Conservation (phyloP, 2,329 filamentous ascomycete genomes). For the Orbilia oligospora region DNA sequence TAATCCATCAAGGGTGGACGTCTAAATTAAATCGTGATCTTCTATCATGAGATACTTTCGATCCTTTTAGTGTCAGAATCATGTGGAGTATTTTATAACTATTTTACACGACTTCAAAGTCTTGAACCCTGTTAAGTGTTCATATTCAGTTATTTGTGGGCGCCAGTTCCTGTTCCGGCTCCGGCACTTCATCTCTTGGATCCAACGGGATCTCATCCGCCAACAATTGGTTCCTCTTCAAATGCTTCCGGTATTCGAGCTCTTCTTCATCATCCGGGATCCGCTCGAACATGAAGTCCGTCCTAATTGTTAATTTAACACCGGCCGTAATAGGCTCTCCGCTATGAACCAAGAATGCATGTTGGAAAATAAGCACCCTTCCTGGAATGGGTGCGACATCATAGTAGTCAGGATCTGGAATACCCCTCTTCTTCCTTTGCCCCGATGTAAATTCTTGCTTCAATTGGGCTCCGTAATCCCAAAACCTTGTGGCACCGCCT, state of each 20-base stretch:
- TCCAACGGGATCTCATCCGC: conserved; percentile 55
- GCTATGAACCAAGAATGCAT: conserved; percentile 59
- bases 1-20: too few relatives aligned
- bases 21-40: too few relatives aligned
- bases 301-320: conserved; percentile 59
- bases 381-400: conserved; percentile 61
- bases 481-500: conserved; percentile 61
- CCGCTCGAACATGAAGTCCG: conserved; percentile 60
- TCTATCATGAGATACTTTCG: too few relatives aligned
- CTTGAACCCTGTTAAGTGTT: too few relatives aligned
- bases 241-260: conserved; percentile 53
- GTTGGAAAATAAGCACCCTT: conserved; percentile 61
- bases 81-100: too few relatives aligned
- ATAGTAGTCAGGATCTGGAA: conserved; percentile 32
- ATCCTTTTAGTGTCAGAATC: too few relatives aligned
- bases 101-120: too few relatives aligned
- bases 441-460: conserved; percentile 17
- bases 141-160: background rate
- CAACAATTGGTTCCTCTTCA: conserved; percentile 51
- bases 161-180: background rate
- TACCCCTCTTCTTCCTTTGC: conserved; percentile 35
- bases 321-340: conserved; percentile 60
- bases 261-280: conserved; percentile 51
- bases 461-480: conserved; percentile 40
- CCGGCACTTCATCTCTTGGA: conserved; percentile 36